Evolutionary conservation across 805 yeast species (phyloP), one percentile per base, ranked within the genome.

Genomic region (Kazachstania bromeliacearum): DNA sequence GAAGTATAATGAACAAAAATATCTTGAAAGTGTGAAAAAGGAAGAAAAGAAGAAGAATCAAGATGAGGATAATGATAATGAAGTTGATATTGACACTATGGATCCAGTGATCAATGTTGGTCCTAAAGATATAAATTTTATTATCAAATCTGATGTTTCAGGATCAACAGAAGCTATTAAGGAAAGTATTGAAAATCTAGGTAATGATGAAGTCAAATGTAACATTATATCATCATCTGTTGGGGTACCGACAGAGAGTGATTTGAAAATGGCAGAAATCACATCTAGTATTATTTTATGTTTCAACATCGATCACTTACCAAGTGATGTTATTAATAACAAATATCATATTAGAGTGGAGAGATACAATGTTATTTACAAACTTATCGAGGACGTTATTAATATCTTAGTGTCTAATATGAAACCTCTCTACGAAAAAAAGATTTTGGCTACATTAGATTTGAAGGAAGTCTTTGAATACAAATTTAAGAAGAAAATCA

Each of bases 141-240:
- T 92, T 19, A 66, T 92, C 24, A 85, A 84, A 53, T 83, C 95
- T 0, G 98, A 92, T 60, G 96, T 89, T 1, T 78, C 79, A 46
- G 98, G 98, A 0, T 88, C 97, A 0, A 82, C 84, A 0, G 98
- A 92, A 55, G 98, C 98, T 2, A 82, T 92, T 23, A 70, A 66
- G 26, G 96, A 88, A 55, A 77, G 89, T 47, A 75, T 92, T 33
- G 68, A 70, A 40, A 77, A 78, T 9, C 61, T 92, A n/a, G 96
- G 96, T 5, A 88, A 89, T 55, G 83, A 81, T 2, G 94, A 84
- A 51, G 89, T 89, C 5, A 65, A 67, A 41, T 73, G 87, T 4
- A 59, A 67, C n/a, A 76, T 89, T 2, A 59, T 92, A 3, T 72
- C 72, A 30, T 71, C 78, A 25, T 87, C 79, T 18, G 95, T 88